Conservation (phyloP, 2,329 filamentous ascomycete species). For the Apiospora koreana region DNA sequence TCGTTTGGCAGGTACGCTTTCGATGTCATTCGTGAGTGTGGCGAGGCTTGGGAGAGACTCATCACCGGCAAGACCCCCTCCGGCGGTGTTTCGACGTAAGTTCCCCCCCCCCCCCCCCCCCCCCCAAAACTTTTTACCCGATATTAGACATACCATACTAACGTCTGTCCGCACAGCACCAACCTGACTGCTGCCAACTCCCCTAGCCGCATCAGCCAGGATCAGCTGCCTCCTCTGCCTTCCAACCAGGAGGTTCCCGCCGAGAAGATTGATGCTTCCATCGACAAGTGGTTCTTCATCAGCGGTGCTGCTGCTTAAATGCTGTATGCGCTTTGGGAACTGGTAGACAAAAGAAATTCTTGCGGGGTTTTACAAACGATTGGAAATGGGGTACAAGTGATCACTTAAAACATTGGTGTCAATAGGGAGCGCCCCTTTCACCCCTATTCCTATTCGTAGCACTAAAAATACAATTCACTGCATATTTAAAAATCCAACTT, state of each 20-base stretch:
- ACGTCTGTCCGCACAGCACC: constrained; percentile 55
- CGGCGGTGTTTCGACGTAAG: constrained; percentile 81
- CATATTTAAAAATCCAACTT: neutral
- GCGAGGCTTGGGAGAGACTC: constrained; percentile 95
- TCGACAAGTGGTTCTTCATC: constrained; percentile 99
- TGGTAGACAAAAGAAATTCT: constrained; percentile 9
- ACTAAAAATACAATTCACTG: neutral
- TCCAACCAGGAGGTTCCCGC: constrained; percentile 76
- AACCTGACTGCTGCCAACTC: constrained; percentile 79
- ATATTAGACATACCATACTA: constrained; percentile 24
- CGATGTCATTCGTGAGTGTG: constrained; percentile 93
- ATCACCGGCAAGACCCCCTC: constrained; percentile 84
- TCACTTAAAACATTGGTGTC: constrained; percentile 20
- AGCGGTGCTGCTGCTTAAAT: constrained; percentile 85
- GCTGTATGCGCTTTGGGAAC: neutral
- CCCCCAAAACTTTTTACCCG: constrained; percentile 14
- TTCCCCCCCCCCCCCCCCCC: too few species aligned
- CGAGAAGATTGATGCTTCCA: constrained; percentile 90
- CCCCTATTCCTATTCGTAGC: neutral
- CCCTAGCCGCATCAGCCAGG: constrained; percentile 66
- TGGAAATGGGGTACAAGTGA: neutral
- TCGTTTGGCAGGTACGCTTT: constrained; percentile 71
- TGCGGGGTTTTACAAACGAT: neutral
- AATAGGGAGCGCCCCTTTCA: neutral
- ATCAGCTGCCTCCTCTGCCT: constrained; percentile 76